Base-by-base conservation (phyloP, 2,329 filamentous ascomycete genomes). In the Rosellinia necatrix region DNA sequence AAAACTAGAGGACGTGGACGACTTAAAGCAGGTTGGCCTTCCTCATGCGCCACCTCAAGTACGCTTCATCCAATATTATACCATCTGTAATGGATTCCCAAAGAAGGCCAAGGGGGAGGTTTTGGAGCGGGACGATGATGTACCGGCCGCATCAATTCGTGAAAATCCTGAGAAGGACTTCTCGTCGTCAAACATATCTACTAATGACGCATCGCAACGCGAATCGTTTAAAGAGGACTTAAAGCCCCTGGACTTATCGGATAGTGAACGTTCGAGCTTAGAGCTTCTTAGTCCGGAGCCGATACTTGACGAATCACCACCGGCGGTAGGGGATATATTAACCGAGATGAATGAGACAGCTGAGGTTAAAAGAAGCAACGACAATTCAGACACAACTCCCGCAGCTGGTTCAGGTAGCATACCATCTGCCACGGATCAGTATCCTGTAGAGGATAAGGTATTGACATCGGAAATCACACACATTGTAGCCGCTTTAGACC, bases 11-110 rank as follows among this genome's bases (percentile, higher is more conserved):
- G 86, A 90, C 66, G 76, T 86, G 4, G 82, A 90, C 53, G 84
- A 88, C 60, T 65, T 81, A 1, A 71, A 67, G 46, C 60, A 64
- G 40, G 59, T 66, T 19, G 64, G 65, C 2, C 63, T 66, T n/a
- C 61, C 68, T 19, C 75, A 78, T 37, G 61, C 75, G 3, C 66
- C 75, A 2, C 75, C 77, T 2, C 78, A 87, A 49, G 83, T 94
- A 9, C 82, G 91, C 13, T 96, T 96, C 66, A 80, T 91, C 54
- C 96, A 96, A 69, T 96, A 96, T 70, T 96, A 93, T 69, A 96
- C 92, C 1, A 82, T 89, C n/a, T 92, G 89, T 62, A 88, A 88
- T 8, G 92, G 92, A 3, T 80, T 84, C 56, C 80, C 81, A 2
- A 92, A 89, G 64, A 70, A 72, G 52, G 71, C 71, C 12, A 76